Conservation (phyloP, 2,329 filamentous ascomycete genomes). For the Trichoderma polysporum region DNA sequence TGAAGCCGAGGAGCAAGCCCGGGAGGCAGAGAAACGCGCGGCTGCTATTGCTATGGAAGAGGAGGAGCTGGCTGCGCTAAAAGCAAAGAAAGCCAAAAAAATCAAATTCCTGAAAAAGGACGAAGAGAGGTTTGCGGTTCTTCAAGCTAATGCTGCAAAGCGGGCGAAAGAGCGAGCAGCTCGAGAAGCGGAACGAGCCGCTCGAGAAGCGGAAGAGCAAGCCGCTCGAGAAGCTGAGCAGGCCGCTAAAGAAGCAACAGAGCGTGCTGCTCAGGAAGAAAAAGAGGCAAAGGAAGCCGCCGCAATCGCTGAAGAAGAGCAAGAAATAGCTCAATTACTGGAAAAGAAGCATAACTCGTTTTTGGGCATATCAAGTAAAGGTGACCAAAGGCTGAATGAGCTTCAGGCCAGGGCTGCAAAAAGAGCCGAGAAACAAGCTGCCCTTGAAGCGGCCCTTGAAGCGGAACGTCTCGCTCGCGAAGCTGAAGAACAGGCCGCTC, state of each 20-base stretch:
- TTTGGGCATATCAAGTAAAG: conserved; percentile 31
- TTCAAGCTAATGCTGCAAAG: conserved; percentile 27
- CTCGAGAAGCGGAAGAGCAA: conserved; percentile 22
- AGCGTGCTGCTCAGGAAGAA: conserved; percentile 20
- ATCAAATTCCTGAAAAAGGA: conserved; percentile 6
- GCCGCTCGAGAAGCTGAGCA: conserved; percentile 25
- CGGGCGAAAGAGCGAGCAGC: conserved; percentile 27
- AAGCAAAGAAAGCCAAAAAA: conserved; percentile 30
- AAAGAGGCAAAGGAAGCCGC: conserved; percentile 23
- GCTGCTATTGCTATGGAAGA: conserved; percentile 35
- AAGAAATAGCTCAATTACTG: conserved; percentile 42
- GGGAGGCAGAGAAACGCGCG: conserved; percentile 24
- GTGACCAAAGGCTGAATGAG: neutral
- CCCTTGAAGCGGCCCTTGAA: conserved; percentile 22
- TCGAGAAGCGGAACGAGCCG: conserved; percentile 22
- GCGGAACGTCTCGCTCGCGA: conserved; percentile 24
- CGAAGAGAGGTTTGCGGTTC: neutral
- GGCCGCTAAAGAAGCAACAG: conserved; percentile 20
- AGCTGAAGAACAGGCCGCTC: conserved; percentile 23
- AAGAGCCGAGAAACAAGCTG: conserved; percentile 26
- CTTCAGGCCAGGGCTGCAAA: conserved; percentile 9
- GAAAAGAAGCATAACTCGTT: conserved; percentile 44
- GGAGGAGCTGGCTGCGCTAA: conserved; percentile 42
- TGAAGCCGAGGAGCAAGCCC: conserved; percentile 23
- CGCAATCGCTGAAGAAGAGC: conserved; percentile 33